Percentiles rank a stretch among this genome's conserved stretches.
These are phyloP conservation scores for Ascochyta pisi DNA, from an alignment of 2,329 filamentous ascomycete species.

Conservation along the genomic window DNA sequence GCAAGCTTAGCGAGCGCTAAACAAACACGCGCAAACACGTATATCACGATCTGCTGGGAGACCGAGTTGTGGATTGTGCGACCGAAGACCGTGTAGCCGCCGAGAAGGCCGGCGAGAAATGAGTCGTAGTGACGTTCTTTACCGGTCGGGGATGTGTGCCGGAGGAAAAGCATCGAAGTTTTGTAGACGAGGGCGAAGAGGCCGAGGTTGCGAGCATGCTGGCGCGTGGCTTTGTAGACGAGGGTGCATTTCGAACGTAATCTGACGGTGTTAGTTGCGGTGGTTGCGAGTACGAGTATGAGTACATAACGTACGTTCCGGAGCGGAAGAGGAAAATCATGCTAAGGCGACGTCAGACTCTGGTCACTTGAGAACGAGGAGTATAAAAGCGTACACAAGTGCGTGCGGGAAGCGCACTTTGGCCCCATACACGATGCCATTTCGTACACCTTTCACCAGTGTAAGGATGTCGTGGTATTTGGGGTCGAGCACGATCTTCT, in stretches of 20 bases:
- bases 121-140: slow-evolving; percentile 78
- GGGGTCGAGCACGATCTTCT: slow-evolving; percentile 81
- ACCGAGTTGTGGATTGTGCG: slow-evolving; percentile 78
- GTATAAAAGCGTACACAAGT: slow-evolving; percentile 71
- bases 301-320: slow-evolving; percentile 70
- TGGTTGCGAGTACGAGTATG: neutral
- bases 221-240: slow-evolving; percentile 84
- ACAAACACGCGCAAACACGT: slow-evolving; percentile 91
- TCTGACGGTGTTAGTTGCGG: slow-evolving; percentile 40
- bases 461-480: slow-evolving; percentile 84
- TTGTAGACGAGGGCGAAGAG: slow-evolving; percentile 95
- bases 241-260: slow-evolving; percentile 78
- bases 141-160: slow-evolving; percentile 57
- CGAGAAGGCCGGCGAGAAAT: slow-evolving; percentile 84
- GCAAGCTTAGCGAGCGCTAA: slow-evolving; percentile 84
- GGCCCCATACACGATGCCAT: slow-evolving; percentile 94
- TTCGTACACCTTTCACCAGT: slow-evolving; percentile 90
- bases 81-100: slow-evolving; percentile 93
- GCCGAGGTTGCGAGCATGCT: slow-evolving; percentile 90
- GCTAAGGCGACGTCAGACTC: slow-evolving; percentile 52
- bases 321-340: slow-evolving; percentile 98
- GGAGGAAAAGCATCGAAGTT: slow-evolving; percentile 75
- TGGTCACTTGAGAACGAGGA: neutral
- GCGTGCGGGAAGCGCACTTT: slow-evolving; percentile 99
- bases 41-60: slow-evolving; percentile 97